Evolutionary conservation across 177 flowering plant species (phyloP), one percentile per base, ranked within the genome.

Genomic region (Vitis hybrid): DNA sequence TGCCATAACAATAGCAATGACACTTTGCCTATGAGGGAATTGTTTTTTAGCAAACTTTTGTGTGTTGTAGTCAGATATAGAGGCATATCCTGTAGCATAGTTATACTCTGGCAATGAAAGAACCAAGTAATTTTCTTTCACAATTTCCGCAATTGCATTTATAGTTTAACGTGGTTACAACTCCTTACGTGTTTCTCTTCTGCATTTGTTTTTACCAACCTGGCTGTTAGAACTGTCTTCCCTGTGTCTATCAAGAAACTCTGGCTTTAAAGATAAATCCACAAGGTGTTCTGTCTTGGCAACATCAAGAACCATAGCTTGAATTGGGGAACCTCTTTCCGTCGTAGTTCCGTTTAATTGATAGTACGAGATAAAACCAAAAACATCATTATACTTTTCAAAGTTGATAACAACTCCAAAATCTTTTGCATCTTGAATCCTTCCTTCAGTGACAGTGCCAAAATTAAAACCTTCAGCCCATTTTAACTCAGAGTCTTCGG

Each of bases 121-220:
- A 74, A 93, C 98, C 97, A 96, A 75, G 79, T 96, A 93, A 68
- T 86, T 86, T 72, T 96, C 97, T 75, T 90, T 92, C 65, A 89
- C 97, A 60, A 90, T 83, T 85, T 96, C 99, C 58, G 93, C 97
- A 71, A 81, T 57, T 50, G 93, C 97, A 84, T 85, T 83, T 49
- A 96, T 90, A 50, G 83, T 83, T 77, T 87, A 89, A 77, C 90
- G 83, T 66, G 86, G 67, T 76, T 84, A 86, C 81, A 91, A 73
- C 11, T 79, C 87, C 65, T 64, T 76, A 33, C 55, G 49, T 56
- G 75, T 65, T 67, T 77, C 91, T 74, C 89, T 86, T 78, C 82
- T 86, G 70, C 89, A 89, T 71, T 90, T 93, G 98, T 92, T 89
- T 73, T 83, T 86, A 14, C 64, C 70, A 14, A 67, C 50, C 16